Conservation (phyloP, 2,329 filamentous ascomycete species). For the Xylaria sp. region DNA sequence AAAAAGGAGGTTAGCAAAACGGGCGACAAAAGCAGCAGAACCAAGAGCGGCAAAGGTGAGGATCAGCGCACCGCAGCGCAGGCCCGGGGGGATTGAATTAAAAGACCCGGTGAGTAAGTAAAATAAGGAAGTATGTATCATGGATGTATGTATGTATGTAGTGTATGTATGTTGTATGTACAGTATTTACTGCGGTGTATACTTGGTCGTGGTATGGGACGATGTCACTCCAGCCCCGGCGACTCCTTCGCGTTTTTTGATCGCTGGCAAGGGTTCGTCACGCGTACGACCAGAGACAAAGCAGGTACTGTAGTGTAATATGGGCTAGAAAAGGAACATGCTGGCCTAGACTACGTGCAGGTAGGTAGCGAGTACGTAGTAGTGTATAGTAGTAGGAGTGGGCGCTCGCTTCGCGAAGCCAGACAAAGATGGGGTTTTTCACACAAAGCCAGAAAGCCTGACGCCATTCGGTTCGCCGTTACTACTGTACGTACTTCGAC, state of each 20-base stretch:
- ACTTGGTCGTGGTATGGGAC: background rate
- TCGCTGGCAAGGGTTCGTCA: background rate
- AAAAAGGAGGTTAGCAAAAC: conserved; percentile 34
- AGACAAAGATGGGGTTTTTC: background rate
- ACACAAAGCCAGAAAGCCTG: background rate
- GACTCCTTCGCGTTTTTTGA: conserved; percentile 2
- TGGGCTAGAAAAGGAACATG: too few relatives aligned
- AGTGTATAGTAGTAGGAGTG: too few relatives aligned
- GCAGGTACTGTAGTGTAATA: background rate
- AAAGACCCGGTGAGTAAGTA: conserved; percentile 18
- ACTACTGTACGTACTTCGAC: background rate
- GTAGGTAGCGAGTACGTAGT: too few relatives aligned
- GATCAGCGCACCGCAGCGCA: conserved; percentile 28
- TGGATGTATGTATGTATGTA: too few relatives aligned
- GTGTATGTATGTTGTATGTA: too few relatives aligned
- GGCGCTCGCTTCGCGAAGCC: conserved; percentile 7
- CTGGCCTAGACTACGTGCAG: background rate
- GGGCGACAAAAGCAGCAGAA: conserved; percentile 13
- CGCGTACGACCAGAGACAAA: background rate
- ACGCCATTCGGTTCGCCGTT: conserved; percentile 26
- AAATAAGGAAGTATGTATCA: background rate
- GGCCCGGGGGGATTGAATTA: conserved; percentile 2
- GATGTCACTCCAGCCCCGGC: conserved; percentile 11
- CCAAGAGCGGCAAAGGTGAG: conserved; percentile 27
- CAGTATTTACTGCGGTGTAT: background rate